These are phyloP conservation scores for Chaetomidium leptoderma DNA, from an alignment of 495 filamentous ascomycete species.

Conservation along the genomic window DNA sequence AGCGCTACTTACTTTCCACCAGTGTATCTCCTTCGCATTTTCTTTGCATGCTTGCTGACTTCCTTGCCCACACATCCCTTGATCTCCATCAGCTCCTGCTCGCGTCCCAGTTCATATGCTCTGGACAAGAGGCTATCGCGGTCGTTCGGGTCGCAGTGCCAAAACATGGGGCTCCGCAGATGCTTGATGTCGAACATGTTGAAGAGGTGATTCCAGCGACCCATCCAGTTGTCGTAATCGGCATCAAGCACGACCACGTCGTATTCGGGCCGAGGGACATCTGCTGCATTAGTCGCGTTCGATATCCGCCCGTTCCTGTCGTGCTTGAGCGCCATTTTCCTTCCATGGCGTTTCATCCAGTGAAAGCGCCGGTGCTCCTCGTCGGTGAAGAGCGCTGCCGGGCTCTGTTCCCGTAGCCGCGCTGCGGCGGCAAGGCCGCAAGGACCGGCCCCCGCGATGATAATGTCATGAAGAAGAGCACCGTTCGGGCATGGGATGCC, in stretches of 20 bases:
- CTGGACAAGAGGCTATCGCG: neutral
- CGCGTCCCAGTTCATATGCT: neutral
- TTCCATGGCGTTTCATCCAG: neutral
- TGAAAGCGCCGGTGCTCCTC: conserved; percentile 3
- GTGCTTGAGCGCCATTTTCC: neutral
- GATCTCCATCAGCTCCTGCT: neutral
- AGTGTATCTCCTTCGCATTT: neutral
- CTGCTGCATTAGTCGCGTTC: neutral
- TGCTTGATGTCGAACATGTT: neutral
- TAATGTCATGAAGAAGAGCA: neutral
- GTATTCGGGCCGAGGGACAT: neutral
- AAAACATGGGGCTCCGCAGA: neutral
- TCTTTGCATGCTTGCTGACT: neutral
- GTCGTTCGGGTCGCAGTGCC: neutral
- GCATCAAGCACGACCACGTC: neutral
- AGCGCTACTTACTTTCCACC: neutral
- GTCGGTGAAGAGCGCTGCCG: neutral
- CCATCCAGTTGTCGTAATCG: neutral
- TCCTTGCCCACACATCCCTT: conserved; percentile 1
- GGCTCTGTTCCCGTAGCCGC: neutral
- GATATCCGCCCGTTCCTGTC: neutral
- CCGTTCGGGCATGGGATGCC: neutral
- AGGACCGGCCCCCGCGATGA: neutral
- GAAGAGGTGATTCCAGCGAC: neutral
- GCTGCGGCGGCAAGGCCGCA: neutral